A percentile compares a stretch with the other conserved stretches of the same genome.
phyloP scores from a whole-genome alignment of 208 protist species.

The Crithidia acanthocephali region DNA sequence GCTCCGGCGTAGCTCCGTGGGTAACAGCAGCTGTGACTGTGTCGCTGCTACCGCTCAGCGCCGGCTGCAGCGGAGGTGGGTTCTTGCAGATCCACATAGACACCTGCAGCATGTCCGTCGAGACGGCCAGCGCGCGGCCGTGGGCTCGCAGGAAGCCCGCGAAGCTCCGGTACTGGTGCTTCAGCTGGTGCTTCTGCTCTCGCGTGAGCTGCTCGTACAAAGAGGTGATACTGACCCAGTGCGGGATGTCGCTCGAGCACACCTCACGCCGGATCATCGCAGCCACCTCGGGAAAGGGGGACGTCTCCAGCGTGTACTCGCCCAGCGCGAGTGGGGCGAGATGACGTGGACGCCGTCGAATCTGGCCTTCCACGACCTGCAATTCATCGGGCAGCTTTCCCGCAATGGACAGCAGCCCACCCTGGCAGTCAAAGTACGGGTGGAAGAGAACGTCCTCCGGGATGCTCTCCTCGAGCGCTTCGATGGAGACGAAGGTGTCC shows the following conservation, averaged over 20 bases:
- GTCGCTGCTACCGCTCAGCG: neutral
- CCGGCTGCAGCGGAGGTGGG: constrained; percentile 19
- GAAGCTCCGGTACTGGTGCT: constrained; percentile 74
- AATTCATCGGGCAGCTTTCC: constrained; percentile 86
- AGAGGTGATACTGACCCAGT: constrained; percentile 82
- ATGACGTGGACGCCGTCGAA: constrained; percentile 72
- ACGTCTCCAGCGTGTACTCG: constrained; percentile 68
- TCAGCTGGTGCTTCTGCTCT: constrained; percentile 64
- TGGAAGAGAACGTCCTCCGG: constrained; percentile 88
- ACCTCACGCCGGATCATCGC: constrained; percentile 60
- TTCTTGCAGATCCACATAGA: constrained; percentile 71
- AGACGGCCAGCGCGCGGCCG: constrained; percentile 73
- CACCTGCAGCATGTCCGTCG: constrained; percentile 86
- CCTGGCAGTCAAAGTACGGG: constrained; percentile 92
- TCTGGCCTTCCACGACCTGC: constrained; percentile 73
- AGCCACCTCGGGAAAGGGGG: constrained; percentile 73
- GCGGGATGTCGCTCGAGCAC: constrained; percentile 69
- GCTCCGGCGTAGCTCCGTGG: neutral
- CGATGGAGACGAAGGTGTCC: constrained; percentile 57
- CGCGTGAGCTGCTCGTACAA: constrained; percentile 83
- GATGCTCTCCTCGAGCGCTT: constrained; percentile 73
- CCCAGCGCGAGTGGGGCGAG: constrained; percentile 80
- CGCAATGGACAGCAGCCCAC: constrained; percentile 80
- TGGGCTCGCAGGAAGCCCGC: constrained; percentile 86
- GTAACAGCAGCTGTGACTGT: neutral